Evolutionary conservation across 2,329 filamentous ascomycete genomes (phyloP), one percentile per base, ranked within the genome.

Genomic region (Sporothrix pseudoabietina): DNA sequence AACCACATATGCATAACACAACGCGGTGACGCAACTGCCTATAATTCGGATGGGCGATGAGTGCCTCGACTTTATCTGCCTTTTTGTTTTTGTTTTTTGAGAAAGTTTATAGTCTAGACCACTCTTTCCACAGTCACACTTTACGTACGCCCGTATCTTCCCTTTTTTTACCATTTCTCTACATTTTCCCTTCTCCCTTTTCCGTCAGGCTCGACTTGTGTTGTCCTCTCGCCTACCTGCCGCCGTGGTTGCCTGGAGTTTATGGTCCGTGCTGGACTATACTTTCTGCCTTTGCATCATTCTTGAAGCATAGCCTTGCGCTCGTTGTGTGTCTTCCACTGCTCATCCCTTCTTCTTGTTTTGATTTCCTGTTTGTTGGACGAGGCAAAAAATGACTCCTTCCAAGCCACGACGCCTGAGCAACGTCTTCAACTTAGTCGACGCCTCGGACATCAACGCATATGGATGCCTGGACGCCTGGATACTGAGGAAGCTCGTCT

Each of bases 401-500:
- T 30, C 44, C 6, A 49, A 49, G 35, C 41, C 61, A 47, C 39
- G 61, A 30, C 39, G 61, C 61, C 61, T 47, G 59, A 44, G 16
- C 22, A 44, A 30, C 8, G 10, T 26, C 22, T 12, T 30, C 52
- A 55, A 26, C 61, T 39, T 47, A 16, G 39, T 66, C 39, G 61
- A 66, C 61, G 61, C 61, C 61, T 66, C 61, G 61, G 61, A 66
- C 61, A 66, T 19, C 39, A 66, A 66, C 22, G 2, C 35, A 22
- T 7, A 32, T 47, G n/a, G 14, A 41, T 12, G 39, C 61, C 61
- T 66, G 39, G 61, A 66, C 61, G 61, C 61, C 61, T 61, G n/a
- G 2, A 55, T 26, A 26, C 22, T 26, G n/a, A 41, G 32, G 57
- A 9, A 9, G 3, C 3, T 5, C 4, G 14, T 49, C 44, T 49